A percentile compares a stretch with the other conserved stretches of the same genome.
Conservation (phyloP, 1,284 basidiomycete genomes). For the Heimioporus retisporus region DNA sequence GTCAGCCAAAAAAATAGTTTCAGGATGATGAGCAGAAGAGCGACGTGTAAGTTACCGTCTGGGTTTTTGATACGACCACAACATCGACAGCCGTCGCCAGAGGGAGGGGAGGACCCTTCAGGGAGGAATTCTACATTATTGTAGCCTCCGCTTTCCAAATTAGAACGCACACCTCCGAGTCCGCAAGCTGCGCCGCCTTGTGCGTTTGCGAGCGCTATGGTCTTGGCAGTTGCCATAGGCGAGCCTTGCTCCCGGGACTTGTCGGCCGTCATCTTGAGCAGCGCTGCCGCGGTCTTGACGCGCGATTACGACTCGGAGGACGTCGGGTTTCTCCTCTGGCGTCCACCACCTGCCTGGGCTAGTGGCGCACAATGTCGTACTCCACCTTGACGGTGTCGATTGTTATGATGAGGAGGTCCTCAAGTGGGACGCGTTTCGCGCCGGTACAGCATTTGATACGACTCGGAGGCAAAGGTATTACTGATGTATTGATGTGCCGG, state of each 20-base stretch:
- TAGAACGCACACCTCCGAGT: slow-evolving; percentile 67
- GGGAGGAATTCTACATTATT: slow-evolving; percentile 51
- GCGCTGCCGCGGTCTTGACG: neutral
- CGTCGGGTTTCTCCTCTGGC: slow-evolving; percentile 30
- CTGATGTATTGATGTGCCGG: too few relatives aligned
- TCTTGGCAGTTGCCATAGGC: slow-evolving; percentile 28
- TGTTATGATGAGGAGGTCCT: too few relatives aligned
- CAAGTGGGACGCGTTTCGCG: too few relatives aligned
- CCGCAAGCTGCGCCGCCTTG: slow-evolving; percentile 51
- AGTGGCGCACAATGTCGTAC: slow-evolving; percentile 59
- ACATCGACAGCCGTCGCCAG: slow-evolving; percentile 33
- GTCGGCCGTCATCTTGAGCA: too few relatives aligned
- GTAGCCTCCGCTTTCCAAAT: slow-evolving; percentile 71
- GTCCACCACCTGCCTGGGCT: slow-evolving; percentile 48
- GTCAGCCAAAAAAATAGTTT: slow-evolving; percentile 81
- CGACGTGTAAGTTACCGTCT: slow-evolving; percentile 67
- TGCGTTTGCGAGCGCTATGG: slow-evolving; percentile 56
- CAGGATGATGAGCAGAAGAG: slow-evolving; percentile 75
- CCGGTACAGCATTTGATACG: too few relatives aligned
- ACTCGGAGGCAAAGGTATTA: too few relatives aligned
- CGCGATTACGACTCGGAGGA: too few relatives aligned
- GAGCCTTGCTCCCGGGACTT: too few relatives aligned
- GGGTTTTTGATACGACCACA: slow-evolving; percentile 44
- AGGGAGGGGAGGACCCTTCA: slow-evolving; percentile 27
- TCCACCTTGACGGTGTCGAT: too few relatives aligned